phyloP scores from a whole-genome alignment of 257 asterid genomes.

The Ilex aquifolium region DNA sequence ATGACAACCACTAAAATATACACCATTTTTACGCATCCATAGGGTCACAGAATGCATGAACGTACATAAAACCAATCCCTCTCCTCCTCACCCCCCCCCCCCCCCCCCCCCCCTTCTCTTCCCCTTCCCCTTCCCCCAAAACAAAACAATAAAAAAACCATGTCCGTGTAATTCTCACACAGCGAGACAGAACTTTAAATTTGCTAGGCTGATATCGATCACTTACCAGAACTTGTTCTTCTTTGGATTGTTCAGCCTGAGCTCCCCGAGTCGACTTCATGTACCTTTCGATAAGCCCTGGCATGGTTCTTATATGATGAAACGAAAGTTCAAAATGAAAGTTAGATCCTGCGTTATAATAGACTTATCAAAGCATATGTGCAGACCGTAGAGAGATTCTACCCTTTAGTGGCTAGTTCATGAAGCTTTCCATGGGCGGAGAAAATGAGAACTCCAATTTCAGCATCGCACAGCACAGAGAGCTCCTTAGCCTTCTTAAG shows the following conservation, averaged over 20 bases:
- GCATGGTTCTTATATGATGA: slow-evolving; percentile 49
- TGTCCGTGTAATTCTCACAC: too few relatives aligned
- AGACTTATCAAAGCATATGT: too few relatives aligned
- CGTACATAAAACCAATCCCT: too few relatives aligned
- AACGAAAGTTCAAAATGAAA: not conserved
- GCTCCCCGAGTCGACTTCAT: slow-evolving; percentile 36
- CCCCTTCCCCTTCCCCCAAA: too few relatives aligned
- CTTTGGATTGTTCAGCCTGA: slow-evolving; percentile 31
- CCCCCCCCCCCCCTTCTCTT: too few relatives aligned
- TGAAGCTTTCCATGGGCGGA: slow-evolving; percentile 84
- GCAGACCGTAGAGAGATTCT: not conserved
- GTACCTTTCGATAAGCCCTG: slow-evolving; percentile 72
- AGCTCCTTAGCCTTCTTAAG: slow-evolving; percentile 96
- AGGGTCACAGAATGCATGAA: too few relatives aligned
- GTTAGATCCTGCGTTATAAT: not conserved
- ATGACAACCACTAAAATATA: too few relatives aligned
- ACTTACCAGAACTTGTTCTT: slow-evolving; percentile 32
- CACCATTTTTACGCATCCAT: too few relatives aligned
- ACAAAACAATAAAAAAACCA: too few relatives aligned
- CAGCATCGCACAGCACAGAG: slow-evolving; percentile 87
- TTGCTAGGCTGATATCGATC: not conserved
- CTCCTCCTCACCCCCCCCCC: too few relatives aligned
- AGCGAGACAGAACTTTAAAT: not conserved
- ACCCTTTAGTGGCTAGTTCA: slow-evolving; percentile 89
- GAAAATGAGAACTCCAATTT: slow-evolving; percentile 78